Base-by-base conservation (phyloP, 1,284 basidiomycete genomes). In the Trichosporon ovoides region DNA sequence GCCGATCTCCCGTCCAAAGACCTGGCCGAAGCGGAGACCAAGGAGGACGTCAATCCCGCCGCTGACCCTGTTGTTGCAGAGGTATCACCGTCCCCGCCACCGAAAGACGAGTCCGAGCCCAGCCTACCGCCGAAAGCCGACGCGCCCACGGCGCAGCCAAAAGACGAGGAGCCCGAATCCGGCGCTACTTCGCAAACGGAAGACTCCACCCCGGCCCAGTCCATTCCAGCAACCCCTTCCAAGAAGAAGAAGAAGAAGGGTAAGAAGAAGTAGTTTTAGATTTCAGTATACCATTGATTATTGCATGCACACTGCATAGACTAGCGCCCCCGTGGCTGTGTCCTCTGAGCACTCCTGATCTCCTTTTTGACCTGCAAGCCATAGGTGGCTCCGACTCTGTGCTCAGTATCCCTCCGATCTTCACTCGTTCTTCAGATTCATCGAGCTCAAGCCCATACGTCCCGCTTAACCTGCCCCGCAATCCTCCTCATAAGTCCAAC, bases 401-500 rank as follows among this genome's bases (percentile, higher is more conserved):
- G n/a, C n/a, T n/a, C n/a, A n/a, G n/a, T n/a, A n/a, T n/a, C n/a
- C n/a, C n/a, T n/a, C n/a, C n/a, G n/a, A n/a, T n/a, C n/a, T n/a
- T n/a, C 48, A 48, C 13, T 46, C 13, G 10, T 20, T 7, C 52
- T 9, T 22, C 18, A 14, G 40, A 48, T 10, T 24, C 43, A 2
- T 16, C 22, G 48, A 66, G n/a, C n/a, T n/a, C n/a, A n/a, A n/a
- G n/a, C n/a, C n/a, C n/a, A 63, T 16, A 62, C 59, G 10, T 59
- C 57, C 5, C 43, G 16, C 35, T 64, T 55, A 52, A 71, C 62
- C 11, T 59, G 55, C 7, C 40, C 13, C 18, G 61, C 66, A n/a
- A 69, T 52, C 1, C 66, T 66, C 20, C 54, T 51, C n/a, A 64
- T 60, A 2, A 68, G 49, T 11, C 56, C 34, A 4, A 63, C 65